Percentiles rank a stretch among this genome's conserved stretches.
Conservation (phyloP, 768 basidiomycete genomes). For the Rhodotorula babjevae region DNA sequence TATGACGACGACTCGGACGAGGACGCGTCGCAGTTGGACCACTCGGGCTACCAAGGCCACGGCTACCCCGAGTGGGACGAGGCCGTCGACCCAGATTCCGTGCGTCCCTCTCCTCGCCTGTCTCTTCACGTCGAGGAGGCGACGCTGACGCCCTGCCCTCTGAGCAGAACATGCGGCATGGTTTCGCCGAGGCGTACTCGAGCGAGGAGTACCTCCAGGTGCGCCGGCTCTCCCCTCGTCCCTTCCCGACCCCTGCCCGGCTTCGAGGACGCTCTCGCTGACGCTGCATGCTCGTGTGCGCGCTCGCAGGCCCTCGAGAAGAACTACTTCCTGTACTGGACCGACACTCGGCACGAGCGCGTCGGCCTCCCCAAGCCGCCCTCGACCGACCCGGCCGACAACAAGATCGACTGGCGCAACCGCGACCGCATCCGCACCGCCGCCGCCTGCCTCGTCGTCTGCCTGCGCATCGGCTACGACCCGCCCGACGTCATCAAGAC, state of each 20-base stretch:
- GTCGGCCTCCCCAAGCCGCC: conserved; percentile 36
- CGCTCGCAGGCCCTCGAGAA: conserved; percentile 35
- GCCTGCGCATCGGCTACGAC: conserved; percentile 94
- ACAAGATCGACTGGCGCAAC: conserved; percentile 81
- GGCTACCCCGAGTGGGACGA: conserved; percentile 28
- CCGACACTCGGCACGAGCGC: conserved; percentile 39
- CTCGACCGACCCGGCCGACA: conserved; percentile 40
- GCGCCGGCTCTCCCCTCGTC: neutral
- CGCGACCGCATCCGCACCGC: conserved; percentile 96
- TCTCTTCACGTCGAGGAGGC: no score
- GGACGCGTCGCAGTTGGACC: neutral
- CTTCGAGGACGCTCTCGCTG: neutral
- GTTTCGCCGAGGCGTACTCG: conserved; percentile 39
- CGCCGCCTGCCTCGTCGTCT: conserved; percentile 67
- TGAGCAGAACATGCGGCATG: conserved; percentile 34
- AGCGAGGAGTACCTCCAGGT: conserved; percentile 39
- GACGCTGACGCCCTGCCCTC: neutral
- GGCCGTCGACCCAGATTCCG: conserved; percentile 23
- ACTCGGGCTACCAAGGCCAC: neutral
- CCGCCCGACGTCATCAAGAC: conserved; percentile 98
- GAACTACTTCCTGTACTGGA: conserved; percentile 43
- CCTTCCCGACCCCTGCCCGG: no score
- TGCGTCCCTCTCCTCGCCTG: neutral
- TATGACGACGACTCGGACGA: conserved; percentile 19
- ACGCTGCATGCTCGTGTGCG: fast-evolving